Base-by-base conservation (phyloP, 2,329 filamentous ascomycete genomes). In the Scortechinia acanthostroma region DNA sequence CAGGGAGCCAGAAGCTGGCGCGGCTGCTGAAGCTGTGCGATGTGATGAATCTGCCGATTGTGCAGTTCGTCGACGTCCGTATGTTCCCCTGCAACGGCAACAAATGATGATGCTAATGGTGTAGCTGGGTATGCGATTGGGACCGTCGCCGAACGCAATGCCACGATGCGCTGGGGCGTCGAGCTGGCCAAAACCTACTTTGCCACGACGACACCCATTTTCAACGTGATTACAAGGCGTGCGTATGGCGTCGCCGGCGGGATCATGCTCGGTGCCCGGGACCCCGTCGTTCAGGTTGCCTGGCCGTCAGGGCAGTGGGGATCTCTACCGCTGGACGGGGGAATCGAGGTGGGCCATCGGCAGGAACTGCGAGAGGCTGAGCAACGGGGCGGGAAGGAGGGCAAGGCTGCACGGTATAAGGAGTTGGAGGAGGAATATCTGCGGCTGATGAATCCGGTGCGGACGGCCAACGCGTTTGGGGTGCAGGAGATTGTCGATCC, bases 401-500 rank as follows among this genome's bases (percentile, higher is more conserved):
- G 65, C 22, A 70, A 73, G 49, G 69, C 66, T 16, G 67, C 67
- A 49, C 57, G 69, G 35, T 83, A 81, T 50, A 63, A 66, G 33
- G 73, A 80, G 52, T 51, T 84, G 22, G 74, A 82, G 40, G 69
- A 74, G 20, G 76, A 80, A 55, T 83, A 83, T 55, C 60, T 67
- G 25, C 63, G 77, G 19, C 53, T 83, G 50, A 82, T 83, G 75
- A 84, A 82, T 50, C 80, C 79, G 0, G 75, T 83, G 1, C 62
- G 79, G 15, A 82, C 77, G 3, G 79, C 80, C 13, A 81, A 82
- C 59, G 69, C 71, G 10, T 83, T 83, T 58, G 75, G 75, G 0
- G 66, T 83, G 0, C 77, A 83, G 58, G 79, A 83, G 56, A 82
- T 83, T 42, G 74, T 83, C 33, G 79, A 83, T 59, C 79, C 78